phyloP scores from a whole-genome alignment of 1,139 yeast species.

The Magnusiomyces tetraspermus region DNA sequence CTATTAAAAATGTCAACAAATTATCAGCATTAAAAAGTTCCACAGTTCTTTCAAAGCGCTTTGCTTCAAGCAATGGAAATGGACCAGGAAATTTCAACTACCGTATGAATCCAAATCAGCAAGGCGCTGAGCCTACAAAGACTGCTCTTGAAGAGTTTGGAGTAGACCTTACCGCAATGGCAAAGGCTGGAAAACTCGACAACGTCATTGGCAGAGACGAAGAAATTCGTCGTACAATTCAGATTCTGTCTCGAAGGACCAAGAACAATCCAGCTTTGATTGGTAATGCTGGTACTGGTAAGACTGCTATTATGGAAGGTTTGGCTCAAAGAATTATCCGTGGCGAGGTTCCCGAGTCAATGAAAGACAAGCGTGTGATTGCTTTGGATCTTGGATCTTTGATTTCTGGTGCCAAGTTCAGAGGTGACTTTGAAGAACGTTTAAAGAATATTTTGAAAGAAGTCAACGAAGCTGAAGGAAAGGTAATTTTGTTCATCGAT shows the following conservation, averaged over 20 bases:
- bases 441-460: slow-evolving; percentile 76
- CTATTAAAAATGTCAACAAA: not conserved
- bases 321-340: slow-evolving; percentile 84
- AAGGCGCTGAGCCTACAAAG: slow-evolving; percentile 40
- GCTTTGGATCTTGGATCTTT: slow-evolving; percentile 82
- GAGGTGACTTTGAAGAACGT: slow-evolving; percentile 94
- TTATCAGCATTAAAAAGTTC: not conserved
- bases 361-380: slow-evolving; percentile 74
- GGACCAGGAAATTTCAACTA: slow-evolving; percentile 11
- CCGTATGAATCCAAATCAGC: slow-evolving; percentile 14
- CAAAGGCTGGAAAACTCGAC: slow-evolving; percentile 82
- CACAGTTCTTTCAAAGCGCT: slow-evolving; percentile 1
- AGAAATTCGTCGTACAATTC: slow-evolving; percentile 86
- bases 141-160: slow-evolving; percentile 80
- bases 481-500: slow-evolving; percentile 77
- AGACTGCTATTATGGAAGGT: slow-evolving; percentile 94
- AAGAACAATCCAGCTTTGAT: slow-evolving; percentile 90
- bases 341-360: slow-evolving; percentile 89
- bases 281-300: slow-evolving; percentile 97
- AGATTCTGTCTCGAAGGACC: slow-evolving; percentile 81
- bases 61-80: slow-evolving; percentile 8
- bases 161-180: slow-evolving; percentile 77
- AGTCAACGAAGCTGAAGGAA: slow-evolving; percentile 72
- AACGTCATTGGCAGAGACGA: slow-evolving; percentile 97
- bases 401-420: slow-evolving; percentile 90